Percentiles rank a stretch among this genome's conserved stretches.
phyloP scores from a whole-genome alignment of 495 filamentous ascomycete species.

The Penicillium silybi region DNA sequence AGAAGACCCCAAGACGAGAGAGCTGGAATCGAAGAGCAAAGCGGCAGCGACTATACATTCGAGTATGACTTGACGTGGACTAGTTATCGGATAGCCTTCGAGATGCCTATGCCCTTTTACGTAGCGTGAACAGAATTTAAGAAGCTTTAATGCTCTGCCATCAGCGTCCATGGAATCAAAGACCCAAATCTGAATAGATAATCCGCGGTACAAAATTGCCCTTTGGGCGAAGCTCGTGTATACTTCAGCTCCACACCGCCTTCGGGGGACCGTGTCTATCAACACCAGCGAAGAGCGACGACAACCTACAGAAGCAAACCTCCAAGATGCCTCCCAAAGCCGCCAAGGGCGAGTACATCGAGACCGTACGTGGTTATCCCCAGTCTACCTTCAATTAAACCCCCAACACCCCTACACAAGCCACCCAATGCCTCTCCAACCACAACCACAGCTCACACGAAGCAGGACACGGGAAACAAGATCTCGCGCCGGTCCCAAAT shows the following conservation, averaged over 20 bases:
- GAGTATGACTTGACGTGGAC: too few relatives aligned
- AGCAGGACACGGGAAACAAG: slow-evolving; percentile 94
- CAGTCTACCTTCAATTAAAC: neutral
- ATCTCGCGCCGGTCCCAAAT: slow-evolving; percentile 87
- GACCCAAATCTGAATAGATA: too few relatives aligned
- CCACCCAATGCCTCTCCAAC: neutral
- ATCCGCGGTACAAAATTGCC: neutral
- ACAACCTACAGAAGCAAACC: neutral
- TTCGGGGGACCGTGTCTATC: slow-evolving; percentile 1
- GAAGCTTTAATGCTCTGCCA: too few relatives aligned
- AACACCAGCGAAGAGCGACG: slow-evolving; percentile 2
- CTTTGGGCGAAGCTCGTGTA: neutral
- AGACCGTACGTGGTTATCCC: slow-evolving; percentile 61
- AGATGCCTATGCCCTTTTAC: too few relatives aligned
- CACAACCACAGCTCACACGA: slow-evolving; percentile 3
- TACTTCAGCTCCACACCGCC: slow-evolving; percentile 9
- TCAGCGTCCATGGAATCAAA: too few relatives aligned
- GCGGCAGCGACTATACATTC: too few relatives aligned
- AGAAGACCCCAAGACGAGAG: too few relatives aligned
- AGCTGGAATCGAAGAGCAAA: too few relatives aligned
- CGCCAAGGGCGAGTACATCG: slow-evolving; percentile 87
- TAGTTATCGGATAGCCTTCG: too few relatives aligned
- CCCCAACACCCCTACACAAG: neutral
- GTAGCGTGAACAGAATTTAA: too few relatives aligned
- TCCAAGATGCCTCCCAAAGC: slow-evolving; percentile 67